Conservation (phyloP, 75 land plant genomes). For the Selaginella tamariscina region DNA sequence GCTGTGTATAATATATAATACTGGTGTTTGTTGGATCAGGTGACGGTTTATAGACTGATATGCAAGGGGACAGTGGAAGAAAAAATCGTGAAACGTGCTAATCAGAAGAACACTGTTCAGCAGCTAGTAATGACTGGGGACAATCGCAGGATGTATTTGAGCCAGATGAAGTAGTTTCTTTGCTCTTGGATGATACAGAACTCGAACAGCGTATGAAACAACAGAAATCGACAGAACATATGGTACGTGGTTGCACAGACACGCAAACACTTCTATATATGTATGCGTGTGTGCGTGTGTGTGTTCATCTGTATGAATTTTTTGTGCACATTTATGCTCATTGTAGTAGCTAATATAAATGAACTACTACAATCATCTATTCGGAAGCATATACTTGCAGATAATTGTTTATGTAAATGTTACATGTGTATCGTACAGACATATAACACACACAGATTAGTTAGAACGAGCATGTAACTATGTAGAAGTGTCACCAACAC, state of each 20-base stretch:
- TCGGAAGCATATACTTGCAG: background rate
- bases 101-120: conserved; percentile 95
- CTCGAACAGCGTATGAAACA: conserved; percentile 77
- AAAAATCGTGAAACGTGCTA: conserved; percentile 90
- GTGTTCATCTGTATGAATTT: background rate
- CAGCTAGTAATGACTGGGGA: conserved; percentile 97
- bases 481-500: background rate
- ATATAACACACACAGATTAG: too few species aligned
- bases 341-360: background rate
- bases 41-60: conserved; percentile 85
- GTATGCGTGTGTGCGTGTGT: background rate
- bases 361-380: background rate
- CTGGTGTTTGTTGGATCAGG: conserved; percentile 33
- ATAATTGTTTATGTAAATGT: background rate
- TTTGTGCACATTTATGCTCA: background rate
- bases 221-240: conserved; percentile 32
- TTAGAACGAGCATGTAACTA: too few species aligned
- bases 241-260: conserved; percentile 2
- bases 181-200: conserved; percentile 88
- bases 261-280: background rate
- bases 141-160: conserved; percentile 65
- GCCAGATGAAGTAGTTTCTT: conserved; percentile 88
- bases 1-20: conserved; percentile 7
- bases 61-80: conserved; percentile 97
- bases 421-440: background rate